Evolutionary conservation across 2,329 filamentous ascomycete genomes (phyloP).

Genomic region (Fusarium guadeloupense): DNA sequence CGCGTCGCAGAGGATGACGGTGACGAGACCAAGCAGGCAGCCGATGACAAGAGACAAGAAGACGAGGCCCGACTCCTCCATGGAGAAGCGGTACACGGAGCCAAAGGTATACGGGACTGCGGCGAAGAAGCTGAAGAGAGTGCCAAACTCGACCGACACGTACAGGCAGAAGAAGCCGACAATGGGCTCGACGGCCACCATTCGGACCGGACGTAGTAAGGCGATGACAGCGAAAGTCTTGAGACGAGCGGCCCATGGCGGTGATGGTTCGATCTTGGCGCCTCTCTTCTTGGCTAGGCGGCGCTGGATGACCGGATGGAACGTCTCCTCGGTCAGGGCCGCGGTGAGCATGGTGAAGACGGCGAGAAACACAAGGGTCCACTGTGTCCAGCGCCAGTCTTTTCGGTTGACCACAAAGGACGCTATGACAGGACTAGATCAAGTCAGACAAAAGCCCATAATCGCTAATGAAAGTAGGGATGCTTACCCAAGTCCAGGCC

Average conservation of each 20-base stretch:
- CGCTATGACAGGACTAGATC: conserved; percentile 56
- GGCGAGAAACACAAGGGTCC: conserved; percentile 59
- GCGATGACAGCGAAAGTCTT: conserved; percentile 53
- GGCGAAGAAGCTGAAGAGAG: conserved; percentile 63
- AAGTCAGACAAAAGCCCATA: not conserved
- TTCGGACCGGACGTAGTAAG: conserved; percentile 61
- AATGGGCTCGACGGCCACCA: conserved; percentile 71
- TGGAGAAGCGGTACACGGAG: conserved; percentile 54
- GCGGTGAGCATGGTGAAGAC: conserved; percentile 49
- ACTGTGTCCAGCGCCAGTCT: conserved; percentile 65
- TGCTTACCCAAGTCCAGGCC: conserved; percentile 60
- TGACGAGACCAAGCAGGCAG: conserved; percentile 54
- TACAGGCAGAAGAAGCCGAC: conserved; percentile 65
- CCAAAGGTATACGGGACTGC: conserved; percentile 60
- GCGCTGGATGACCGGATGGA: conserved; percentile 60
- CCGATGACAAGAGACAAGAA: conserved; percentile 58
- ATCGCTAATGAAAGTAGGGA: accelerated
- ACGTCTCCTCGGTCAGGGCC: conserved; percentile 63
- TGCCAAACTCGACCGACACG: conserved; percentile 60
- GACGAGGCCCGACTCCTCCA: conserved; percentile 55
- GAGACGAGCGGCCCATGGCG: conserved; percentile 41
- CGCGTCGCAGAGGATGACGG: conserved; percentile 53
- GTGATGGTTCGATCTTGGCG: conserved; percentile 34
- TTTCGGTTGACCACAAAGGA: conserved; percentile 57
- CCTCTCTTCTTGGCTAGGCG: conserved; percentile 51